Base-by-base conservation (phyloP, 306 rosid species). In the Pachyrhizus erosus region DNA sequence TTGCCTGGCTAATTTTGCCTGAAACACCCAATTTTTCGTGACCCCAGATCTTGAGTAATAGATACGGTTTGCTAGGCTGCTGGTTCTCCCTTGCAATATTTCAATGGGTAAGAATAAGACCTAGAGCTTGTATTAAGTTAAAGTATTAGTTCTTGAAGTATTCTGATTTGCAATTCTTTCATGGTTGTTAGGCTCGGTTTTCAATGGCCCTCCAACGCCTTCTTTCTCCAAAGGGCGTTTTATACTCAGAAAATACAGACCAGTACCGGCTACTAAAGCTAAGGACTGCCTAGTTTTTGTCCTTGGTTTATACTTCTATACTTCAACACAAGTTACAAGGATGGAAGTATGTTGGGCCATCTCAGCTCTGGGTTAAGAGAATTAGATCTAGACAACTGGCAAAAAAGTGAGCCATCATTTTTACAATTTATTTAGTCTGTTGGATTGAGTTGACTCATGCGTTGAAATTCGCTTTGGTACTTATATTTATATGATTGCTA, bases 61-160 rank as follows among this genome's bases (percentile, higher is more conserved):
- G 84, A 74, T 89, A 46, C 82, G 99, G 97, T 73, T 85, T 95
- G 77, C 85, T 78, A 67, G 98, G 97, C 54, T 85, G 91, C 83
- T 93, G 99, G 99, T 79, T 81, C 49, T 91, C 90, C 40, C 89
- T 93, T 5, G 93, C 87, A 13, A 82, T 87, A 87, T 93, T 93
- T 83, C 98, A 95, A 75, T 91, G 99, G 98, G 99, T 95, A 81
- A 89, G 92, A 42, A 27, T 40, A 68, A 6, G 77, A 55, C 85
- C 81, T 37, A 61, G 48, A 40, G 20, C 72, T 67, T 80, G 45
- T 64, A 79, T 29, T 11, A 62, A 18, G 43, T 73, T 64, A 37
- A 75, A 55, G 69, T 65, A 43, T 46, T 43, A 34, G 74, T 18
- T 66, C 54, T 54, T 78, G 1, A 48, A 76, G 74, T 48, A 76